Base-by-base conservation (phyloP, 116 monocot species). In the Papilionanthe hybrid region DNA sequence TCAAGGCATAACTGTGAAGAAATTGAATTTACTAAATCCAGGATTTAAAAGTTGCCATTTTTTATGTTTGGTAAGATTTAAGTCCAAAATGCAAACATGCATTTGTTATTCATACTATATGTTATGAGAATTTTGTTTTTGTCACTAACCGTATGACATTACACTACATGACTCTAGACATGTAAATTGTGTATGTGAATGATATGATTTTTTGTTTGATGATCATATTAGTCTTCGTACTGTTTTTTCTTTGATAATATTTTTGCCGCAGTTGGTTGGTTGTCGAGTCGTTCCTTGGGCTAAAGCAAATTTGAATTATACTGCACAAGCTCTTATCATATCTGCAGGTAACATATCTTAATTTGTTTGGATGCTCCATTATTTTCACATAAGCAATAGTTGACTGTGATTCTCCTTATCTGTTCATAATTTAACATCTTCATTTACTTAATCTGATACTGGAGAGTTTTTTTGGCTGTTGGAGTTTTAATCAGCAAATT, bases 221-320 rank as follows among this genome's bases (percentile, higher is more conserved):
- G 11, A 49, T 18, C 27, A 55, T 77, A 4, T 41, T 56, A 32
- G 37, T 25, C n/a, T 65, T 69, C 44, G 66, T n/a, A 56, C 25
- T 5, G 27, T 0, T 5, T 75, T 82, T 77, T 18, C 67, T 15
- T 22, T 77, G 11, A 25, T 68, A 63, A 63, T 63, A 23, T 82
- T 49, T 77, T 23, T 49, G 5, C 9, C 44, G 73, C 82, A 82
- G 77, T 25, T 82, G 49, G 68, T 77, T 50, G 77, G 76, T 68
- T 82, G 82, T 20, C 76, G 82, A 5, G 37, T 47, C 77, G 69
- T 82, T 53, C 82, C 82, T 68, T 82, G 82, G 82, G 82, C 82
- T 68, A 82, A 77, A 77, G 82, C 77, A 68, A 82, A 82, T 82
- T 65, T 82, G 48, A 82, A 82, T 69, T 55, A 82, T 58, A 69